Conservation (phyloP, 192 early-diverging fungal species). For the Backusella circina region DNA sequence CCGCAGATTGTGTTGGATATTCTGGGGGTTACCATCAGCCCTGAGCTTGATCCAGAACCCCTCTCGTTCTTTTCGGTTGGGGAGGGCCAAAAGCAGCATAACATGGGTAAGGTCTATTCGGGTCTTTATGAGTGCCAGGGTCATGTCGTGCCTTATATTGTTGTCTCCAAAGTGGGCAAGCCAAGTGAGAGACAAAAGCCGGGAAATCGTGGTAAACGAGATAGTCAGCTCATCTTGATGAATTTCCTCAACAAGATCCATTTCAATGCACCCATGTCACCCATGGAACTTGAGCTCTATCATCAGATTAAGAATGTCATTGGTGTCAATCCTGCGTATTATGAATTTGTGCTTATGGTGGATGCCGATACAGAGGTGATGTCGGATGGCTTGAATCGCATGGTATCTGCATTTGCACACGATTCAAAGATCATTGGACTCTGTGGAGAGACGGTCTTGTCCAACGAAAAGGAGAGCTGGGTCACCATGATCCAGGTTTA, state of each 20-base stretch:
- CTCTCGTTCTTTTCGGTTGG: slow-evolving; percentile 69
- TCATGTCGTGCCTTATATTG: slow-evolving; percentile 72
- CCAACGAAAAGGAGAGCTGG: slow-evolving; percentile 90
- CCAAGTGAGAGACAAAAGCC: slow-evolving; percentile 61
- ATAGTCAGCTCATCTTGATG: slow-evolving; percentile 85
- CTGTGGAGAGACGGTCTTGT: slow-evolving; percentile 92
- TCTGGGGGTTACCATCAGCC: slow-evolving; percentile 43
- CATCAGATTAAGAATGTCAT: slow-evolving; percentile 86
- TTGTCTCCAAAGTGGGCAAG: slow-evolving; percentile 78
- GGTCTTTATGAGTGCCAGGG: slow-evolving; percentile 75
- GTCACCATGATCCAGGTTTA: slow-evolving; percentile 98
- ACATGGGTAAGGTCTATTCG: slow-evolving; percentile 77
- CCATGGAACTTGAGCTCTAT: slow-evolving; percentile 75
- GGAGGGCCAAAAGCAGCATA: slow-evolving; percentile 70
- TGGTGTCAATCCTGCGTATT: slow-evolving; percentile 77
- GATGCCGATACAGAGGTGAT: slow-evolving; percentile 81
- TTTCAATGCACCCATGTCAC: slow-evolving; percentile 72
- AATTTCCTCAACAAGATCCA: slow-evolving; percentile 75
- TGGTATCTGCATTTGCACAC: slow-evolving; percentile 75
- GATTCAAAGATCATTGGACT: slow-evolving; percentile 82
- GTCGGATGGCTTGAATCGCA: slow-evolving; percentile 80
- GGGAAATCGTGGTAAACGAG: slow-evolving; percentile 84
- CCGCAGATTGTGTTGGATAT: slow-evolving; percentile 79
- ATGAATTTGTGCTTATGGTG: slow-evolving; percentile 75
- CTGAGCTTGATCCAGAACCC: slow-evolving; percentile 53